Evolutionary conservation across 371 early-diverging fungal species (phyloP).

Genomic region (Mortierella sp.): DNA sequence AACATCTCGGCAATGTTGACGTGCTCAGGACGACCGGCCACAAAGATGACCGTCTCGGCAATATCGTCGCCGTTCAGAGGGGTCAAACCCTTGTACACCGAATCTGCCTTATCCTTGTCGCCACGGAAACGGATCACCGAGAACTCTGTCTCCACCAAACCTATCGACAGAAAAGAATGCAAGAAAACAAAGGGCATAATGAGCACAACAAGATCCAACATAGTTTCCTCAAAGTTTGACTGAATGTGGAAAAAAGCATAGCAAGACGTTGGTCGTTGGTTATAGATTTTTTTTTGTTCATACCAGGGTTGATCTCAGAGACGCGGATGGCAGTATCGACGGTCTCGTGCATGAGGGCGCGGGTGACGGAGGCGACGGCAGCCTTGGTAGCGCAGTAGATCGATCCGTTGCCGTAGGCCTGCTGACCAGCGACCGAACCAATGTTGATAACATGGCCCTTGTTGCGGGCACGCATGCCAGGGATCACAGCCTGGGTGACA

Average conservation of each 20-base stretch:
- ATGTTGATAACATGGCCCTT: constrained; percentile 91
- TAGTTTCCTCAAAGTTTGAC: no score
- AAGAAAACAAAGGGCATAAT: no score
- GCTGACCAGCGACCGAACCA: constrained; percentile 76
- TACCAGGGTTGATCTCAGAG: constrained; percentile 80
- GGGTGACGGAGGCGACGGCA: constrained; percentile 89
- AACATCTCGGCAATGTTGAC: constrained; percentile 86
- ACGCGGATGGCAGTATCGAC: constrained; percentile 83
- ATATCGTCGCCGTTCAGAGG: constrained; percentile 46
- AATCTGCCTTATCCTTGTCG: constrained; percentile 83
- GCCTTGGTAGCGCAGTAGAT: constrained; percentile 94
- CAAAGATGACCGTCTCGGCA: constrained; percentile 87
- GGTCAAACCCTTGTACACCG: constrained; percentile 83
- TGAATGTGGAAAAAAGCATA: no score
- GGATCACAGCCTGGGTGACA: constrained; percentile 86
- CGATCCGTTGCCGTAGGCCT: constrained; percentile 82
- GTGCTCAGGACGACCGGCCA: constrained; percentile 84
- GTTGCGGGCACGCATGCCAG: constrained; percentile 82
- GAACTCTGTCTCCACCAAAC: constrained; percentile 94
- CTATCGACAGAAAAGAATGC: constrained; percentile 38
- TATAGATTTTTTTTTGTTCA: neutral
- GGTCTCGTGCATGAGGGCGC: constrained; percentile 85
- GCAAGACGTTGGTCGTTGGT: no score
- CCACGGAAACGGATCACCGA: constrained; percentile 88
- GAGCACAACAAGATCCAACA: no score